Percentiles rank a stretch among this genome's conserved stretches.
Conservation (phyloP, 441 rosid species). For the Francoa sonchifolia region DNA sequence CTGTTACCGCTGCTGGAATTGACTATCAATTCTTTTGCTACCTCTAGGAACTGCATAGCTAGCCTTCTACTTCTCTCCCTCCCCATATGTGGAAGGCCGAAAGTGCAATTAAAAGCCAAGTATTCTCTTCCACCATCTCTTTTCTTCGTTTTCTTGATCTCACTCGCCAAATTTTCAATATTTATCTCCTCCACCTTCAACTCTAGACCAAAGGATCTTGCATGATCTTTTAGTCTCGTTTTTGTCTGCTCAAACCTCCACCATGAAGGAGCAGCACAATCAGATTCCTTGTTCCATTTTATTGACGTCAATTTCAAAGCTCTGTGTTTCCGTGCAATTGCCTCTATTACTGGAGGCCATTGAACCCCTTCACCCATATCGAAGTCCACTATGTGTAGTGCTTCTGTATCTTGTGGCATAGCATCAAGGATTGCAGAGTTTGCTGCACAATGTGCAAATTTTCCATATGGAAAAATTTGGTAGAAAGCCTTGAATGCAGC, state of each 20-base stretch:
- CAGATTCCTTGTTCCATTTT: constrained; percentile 11
- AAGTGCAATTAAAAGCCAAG: constrained; percentile 28
- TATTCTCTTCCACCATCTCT: constrained; percentile 12
- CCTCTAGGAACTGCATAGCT: constrained; percentile 13
- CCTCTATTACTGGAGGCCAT: constrained; percentile 22
- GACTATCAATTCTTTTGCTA: constrained; percentile 14
- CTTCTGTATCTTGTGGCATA: constrained; percentile 15
- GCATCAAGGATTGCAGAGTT: constrained; percentile 24
- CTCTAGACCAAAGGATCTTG: constrained; percentile 12
- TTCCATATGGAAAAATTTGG: constrained; percentile 22
- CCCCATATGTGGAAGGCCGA: constrained; percentile 27
- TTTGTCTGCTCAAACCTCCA: constrained; percentile 14
- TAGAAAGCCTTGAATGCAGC: constrained; percentile 23
- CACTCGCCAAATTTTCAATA: constrained; percentile 12
- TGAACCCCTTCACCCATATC: constrained; percentile 26
- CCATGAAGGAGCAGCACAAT: too few species aligned
- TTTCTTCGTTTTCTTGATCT: constrained; percentile 12
- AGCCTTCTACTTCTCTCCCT: constrained; percentile 16
- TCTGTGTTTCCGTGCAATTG: constrained; percentile 11
- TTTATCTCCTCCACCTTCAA: constrained; percentile 17
- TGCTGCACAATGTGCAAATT: constrained; percentile 28
- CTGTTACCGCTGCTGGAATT: not conserved
- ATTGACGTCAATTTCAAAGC: constrained; percentile 18
- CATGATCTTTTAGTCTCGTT: constrained; percentile 13
- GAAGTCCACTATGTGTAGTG: constrained; percentile 22